Evolutionary conservation across 1,139 yeast species (phyloP), one percentile per base, ranked within the genome.

Genomic region (Candida sp.): DNA sequence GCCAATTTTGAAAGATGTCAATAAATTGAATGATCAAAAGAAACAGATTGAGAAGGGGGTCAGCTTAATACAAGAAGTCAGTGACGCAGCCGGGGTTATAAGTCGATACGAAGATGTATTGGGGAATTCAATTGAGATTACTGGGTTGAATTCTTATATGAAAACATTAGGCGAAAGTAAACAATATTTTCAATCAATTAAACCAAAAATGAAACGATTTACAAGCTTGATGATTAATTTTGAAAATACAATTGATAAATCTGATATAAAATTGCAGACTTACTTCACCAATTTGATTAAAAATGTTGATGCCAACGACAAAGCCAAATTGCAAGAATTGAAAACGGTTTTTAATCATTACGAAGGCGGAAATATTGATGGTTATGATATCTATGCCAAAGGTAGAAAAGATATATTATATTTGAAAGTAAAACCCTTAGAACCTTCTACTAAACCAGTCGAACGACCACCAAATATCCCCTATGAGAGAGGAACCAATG

Each of bases 1-100:
- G 43, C 97, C 97, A 0, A 81, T 89, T 37, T 70, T 88, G 36
- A 72, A 75, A 15, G 80, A 81, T 45, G 87, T 88, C 38, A 79
- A 79, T 47, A 69, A 72, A 45, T 63, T 87, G 43, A 78, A 79
- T 25, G 62, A 71, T 1, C 75, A 79, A 50, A 83, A 83, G 54
- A 60, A 68, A 36, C 85, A 82, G 52, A 76, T 87, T 27, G 84
- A 82, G 41, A 70, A 75, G 22, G 84, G 90, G 5, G 63, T 87
- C 41, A 65, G 63, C 35, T 72, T 87, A 1, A 79, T 88, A 6
- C 75, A 74, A 39, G 84, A 75, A 7, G 87, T 89, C 22, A 81
- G 83, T 53, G 80, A 74, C 36, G 77, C 82, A 51, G 91, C 95
- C 0, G 75, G 75, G 40, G 73, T 70, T 42, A 82, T 85, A 3